Evolutionary conservation across 345 rosid genomes (phyloP).

Genomic region (Iberis pinnata): DNA sequence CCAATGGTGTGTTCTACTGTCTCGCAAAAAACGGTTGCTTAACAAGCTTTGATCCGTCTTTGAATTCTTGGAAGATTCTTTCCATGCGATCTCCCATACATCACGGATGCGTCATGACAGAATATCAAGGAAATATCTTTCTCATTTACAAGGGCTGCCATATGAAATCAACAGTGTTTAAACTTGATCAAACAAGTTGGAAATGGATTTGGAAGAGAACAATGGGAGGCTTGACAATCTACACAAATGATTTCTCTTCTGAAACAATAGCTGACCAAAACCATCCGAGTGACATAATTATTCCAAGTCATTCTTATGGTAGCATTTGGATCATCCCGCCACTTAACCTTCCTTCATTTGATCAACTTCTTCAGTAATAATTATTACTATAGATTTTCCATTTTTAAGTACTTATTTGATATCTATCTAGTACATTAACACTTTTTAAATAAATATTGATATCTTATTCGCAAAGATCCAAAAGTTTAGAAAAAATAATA

Average conservation of each 20-base stretch:
- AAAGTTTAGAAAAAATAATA: too few relatives aligned
- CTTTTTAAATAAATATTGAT: too few relatives aligned
- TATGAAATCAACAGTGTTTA: conserved; percentile 47
- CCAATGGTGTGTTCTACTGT: conserved; percentile 24
- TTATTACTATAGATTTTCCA: too few relatives aligned
- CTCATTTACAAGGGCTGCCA: conserved; percentile 46
- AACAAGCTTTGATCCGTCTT: not conserved
- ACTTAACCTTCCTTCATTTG: not conserved
- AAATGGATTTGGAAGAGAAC: conserved; percentile 51
- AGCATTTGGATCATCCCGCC: conserved; percentile 23
- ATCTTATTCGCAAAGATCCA: too few relatives aligned
- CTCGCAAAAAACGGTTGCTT: conserved; percentile 7
- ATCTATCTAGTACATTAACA: too few relatives aligned
- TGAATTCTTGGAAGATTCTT: not conserved
- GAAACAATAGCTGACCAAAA: conserved; percentile 41
- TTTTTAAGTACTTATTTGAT: too few relatives aligned
- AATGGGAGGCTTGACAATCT: conserved; percentile 52
- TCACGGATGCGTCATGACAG: conserved; percentile 16
- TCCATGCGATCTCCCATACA: not conserved
- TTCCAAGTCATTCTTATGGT: conserved; percentile 16
- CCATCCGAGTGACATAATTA: conserved; percentile 43
- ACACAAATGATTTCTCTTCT: conserved; percentile 32
- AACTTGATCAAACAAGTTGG: conserved; percentile 41
- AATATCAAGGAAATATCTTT: conserved; percentile 30
- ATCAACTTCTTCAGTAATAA: conserved; percentile 3